Evolutionary conservation across 2,329 filamentous ascomycete species (phyloP).

Genomic region (Acephala macrosclerotiorum): DNA sequence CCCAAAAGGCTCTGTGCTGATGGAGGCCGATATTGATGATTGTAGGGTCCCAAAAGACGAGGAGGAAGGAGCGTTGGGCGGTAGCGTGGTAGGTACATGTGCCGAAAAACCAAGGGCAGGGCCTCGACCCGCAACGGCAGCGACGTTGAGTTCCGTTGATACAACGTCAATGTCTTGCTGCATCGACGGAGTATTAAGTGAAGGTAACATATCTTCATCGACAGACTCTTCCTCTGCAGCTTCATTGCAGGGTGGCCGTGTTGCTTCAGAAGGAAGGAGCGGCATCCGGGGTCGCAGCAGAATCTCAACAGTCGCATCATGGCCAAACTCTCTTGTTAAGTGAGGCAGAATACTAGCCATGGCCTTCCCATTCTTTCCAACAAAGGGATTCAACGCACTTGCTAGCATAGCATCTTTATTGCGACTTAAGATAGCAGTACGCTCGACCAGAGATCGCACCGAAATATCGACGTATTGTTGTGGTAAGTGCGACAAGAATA

Average conservation of each 20-base stretch:
- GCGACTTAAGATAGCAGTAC: constrained; percentile 76
- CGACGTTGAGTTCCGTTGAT: constrained; percentile 15
- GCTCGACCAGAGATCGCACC: constrained; percentile 78
- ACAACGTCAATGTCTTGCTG: constrained; percentile 14
- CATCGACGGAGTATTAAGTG: constrained; percentile 19
- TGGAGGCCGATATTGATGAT: background rate
- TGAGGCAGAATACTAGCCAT: constrained; percentile 83
- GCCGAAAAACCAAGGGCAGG: constrained; percentile 8
- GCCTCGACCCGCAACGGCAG: constrained; percentile 11
- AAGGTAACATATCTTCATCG: constrained; percentile 35
- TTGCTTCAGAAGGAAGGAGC: constrained; percentile 41
- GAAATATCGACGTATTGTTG: constrained; percentile 73
- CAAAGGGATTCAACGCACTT: constrained; percentile 81
- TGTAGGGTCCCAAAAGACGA: constrained; percentile 8
- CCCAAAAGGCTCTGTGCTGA: background rate
- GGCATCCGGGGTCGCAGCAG: constrained; percentile 64
- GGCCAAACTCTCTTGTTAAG: constrained; percentile 69
- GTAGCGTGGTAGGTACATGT: background rate
- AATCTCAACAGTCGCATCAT: constrained; percentile 73
- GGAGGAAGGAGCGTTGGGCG: constrained; percentile 4
- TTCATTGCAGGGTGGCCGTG: constrained; percentile 20
- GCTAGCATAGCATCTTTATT: constrained; percentile 78
- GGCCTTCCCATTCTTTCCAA: constrained; percentile 67
- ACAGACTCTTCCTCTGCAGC: constrained; percentile 26
- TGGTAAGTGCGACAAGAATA: constrained; percentile 68